A percentile compares a stretch with the other conserved stretches of the same genome.
phyloP scores from a whole-genome alignment of 2,329 filamentous ascomycete genomes.

The Penicillium hesseltinei region DNA sequence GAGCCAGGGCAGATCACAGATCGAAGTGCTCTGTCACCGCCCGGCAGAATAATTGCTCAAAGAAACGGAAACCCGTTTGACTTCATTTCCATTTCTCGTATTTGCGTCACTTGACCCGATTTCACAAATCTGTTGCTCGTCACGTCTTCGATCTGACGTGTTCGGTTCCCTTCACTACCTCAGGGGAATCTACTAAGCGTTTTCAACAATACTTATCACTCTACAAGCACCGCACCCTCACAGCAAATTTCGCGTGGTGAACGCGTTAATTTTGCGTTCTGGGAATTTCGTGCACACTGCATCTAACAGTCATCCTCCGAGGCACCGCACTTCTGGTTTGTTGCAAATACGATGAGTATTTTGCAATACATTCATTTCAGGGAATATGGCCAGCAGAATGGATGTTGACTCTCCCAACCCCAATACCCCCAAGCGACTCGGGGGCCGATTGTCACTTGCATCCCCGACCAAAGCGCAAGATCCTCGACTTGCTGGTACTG shows the following conservation, averaged over 20 bases:
- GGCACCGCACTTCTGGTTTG: background rate
- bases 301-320: background rate
- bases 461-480: background rate
- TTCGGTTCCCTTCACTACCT: background rate
- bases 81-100: too few species aligned
- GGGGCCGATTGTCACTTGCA: background rate
- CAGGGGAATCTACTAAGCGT: background rate
- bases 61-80: background rate
- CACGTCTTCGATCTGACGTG: background rate
- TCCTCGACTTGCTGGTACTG: constrained; percentile 2
- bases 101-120: background rate
- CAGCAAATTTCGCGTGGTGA: background rate
- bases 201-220: background rate
- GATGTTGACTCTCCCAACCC: constrained; percentile 4
- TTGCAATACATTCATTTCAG: background rate
- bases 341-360: constrained; percentile 8
- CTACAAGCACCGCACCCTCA: background rate
- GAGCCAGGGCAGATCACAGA: constrained; percentile 11
- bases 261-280: background rate
- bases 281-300: background rate
- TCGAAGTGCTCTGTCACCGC: constrained; percentile 20
- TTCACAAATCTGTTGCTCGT: background rate
- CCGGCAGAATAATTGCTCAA: constrained; percentile 27
- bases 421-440: background rate
- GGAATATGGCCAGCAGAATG: constrained; percentile 12